These are phyloP conservation scores for Hanseniaspora vineae DNA, from an alignment of 805 yeast species.

Conservation along the genomic window DNA sequence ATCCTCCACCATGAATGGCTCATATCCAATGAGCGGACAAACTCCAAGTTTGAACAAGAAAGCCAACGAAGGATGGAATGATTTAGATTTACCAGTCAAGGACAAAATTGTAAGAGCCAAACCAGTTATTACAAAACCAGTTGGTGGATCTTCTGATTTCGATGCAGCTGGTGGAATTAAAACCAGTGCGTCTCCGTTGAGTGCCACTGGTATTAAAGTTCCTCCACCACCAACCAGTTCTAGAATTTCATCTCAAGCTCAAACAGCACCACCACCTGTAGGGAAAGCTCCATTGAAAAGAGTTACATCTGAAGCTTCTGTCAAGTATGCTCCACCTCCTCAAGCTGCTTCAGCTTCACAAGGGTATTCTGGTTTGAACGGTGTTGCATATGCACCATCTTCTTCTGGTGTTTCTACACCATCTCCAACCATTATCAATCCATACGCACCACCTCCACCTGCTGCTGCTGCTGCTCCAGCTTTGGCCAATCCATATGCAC, in stretches of 20 bases:
- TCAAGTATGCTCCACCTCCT: conserved; percentile 11
- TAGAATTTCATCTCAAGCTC: conserved; percentile 13
- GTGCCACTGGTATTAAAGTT: conserved; percentile 3
- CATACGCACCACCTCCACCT: conserved; percentile 17
- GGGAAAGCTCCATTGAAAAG: conserved; percentile 5
- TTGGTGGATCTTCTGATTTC: conserved; percentile 1
- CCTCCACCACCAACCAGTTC: conserved; percentile 20
- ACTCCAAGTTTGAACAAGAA: conserved; percentile 23
- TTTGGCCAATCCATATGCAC: conserved; percentile 29
- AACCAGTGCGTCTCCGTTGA: neutral
- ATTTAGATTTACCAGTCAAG: conserved; percentile 20
- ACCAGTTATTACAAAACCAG: conserved; percentile 26
- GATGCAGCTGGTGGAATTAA: neutral
- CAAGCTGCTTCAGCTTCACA: neutral
- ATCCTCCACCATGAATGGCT: conserved; percentile 18
- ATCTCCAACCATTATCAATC: conserved; percentile 6
- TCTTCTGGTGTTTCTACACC: neutral
- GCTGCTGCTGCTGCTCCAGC: conserved; percentile 11
- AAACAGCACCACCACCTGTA: conserved; percentile 14
- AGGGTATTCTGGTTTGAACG: neutral
- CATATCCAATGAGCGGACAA: conserved; percentile 23
- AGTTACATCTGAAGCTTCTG: conserved; percentile 10
- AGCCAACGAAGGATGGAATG: conserved; percentile 28
- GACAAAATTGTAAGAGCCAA: conserved; percentile 22
- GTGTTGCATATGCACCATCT: no score